phyloP scores from a whole-genome alignment of 805 yeast genomes.

The Metschnikowia kofuensis region DNA sequence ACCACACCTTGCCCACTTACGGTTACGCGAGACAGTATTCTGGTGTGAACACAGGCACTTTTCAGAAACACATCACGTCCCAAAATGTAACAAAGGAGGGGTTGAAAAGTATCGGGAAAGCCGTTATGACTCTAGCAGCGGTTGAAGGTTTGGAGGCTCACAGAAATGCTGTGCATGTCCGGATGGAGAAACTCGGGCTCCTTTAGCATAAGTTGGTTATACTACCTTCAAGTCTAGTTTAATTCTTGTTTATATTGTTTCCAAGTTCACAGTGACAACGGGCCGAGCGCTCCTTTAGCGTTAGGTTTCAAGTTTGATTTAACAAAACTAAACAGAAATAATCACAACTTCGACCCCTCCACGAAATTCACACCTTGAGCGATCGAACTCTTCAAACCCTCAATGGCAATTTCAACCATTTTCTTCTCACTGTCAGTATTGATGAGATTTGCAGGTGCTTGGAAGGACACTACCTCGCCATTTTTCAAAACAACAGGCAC shows the following conservation, averaged over 20 bases:
- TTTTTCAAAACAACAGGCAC: conserved; percentile 44
- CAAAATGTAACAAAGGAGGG: conserved; percentile 90
- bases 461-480: conserved; percentile 36
- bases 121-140: conserved; percentile 92
- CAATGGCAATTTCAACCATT: conserved; percentile 36
- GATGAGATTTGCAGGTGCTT: conserved; percentile 34
- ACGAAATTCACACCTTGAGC: conserved; percentile 42
- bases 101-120: conserved; percentile 83
- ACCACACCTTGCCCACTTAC: conserved; percentile 97
- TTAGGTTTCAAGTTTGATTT: no score
- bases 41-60: conserved; percentile 95
- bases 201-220: conserved; percentile 24
- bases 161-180: conserved; percentile 91
- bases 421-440: conserved; percentile 29
- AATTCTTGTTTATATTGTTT: not conserved
- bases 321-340: no score
- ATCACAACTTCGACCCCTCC: conserved; percentile 34
- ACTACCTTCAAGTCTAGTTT: not conserved
- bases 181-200: conserved; percentile 80
- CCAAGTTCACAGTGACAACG: no score
- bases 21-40: conserved; percentile 97
- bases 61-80: conserved; percentile 91
- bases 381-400: conserved; percentile 38
- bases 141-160: conserved; percentile 98
- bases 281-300: not conserved